Base-by-base conservation (phyloP, 1,284 basidiomycete species). In the Rhodotorula sp. region DNA sequence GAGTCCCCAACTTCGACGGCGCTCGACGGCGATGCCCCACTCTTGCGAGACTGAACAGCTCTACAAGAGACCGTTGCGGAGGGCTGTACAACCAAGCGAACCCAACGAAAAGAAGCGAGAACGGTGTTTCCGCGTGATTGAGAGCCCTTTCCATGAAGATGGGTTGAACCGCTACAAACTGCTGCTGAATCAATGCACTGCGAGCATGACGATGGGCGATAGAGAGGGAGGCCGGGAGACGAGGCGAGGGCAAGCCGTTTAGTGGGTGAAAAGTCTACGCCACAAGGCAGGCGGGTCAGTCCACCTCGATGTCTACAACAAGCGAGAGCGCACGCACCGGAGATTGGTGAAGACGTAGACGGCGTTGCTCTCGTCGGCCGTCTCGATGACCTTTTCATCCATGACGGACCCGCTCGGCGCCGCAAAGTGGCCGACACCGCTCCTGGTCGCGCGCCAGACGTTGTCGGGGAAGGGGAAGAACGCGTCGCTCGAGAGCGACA, bases 391-490 rank as follows among this genome's bases (percentile, higher is more conserved):
- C 80, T 94, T 93, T 60, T 82, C 87, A 79, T 99, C 95, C 95
- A 98, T 98, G 68, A 99, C 94, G 76, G 91, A 94, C 64, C 95
- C 95, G 64, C 90, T 89, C 1, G 95, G 94, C 7, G 96, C 96
- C 39, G 92, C 94, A 67, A 99, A 86, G 82, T 95, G 98, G 79
- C 84, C 87, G 60, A 92, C 93, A 1, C 95, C 95, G 73, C 91
- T 94, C 84, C 91, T 89, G 80, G 88, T 86, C 61, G 92, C 92
- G 66, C 95, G 85, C 81, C 97, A 90, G 53, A 99, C 95, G 78
- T 99, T 99, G 82, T 99, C 96, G 13, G 94, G 88, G 88, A 99
- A 99, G 51, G 95, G 95, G 91, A 99, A 99, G 86, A 99, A 99
- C 67, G 95, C 95, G 78, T 99, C 96, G 74, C 90, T 93, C 48